Conservation (phyloP, 768 basidiomycete genomes). For the Favolaschia claudopus region DNA sequence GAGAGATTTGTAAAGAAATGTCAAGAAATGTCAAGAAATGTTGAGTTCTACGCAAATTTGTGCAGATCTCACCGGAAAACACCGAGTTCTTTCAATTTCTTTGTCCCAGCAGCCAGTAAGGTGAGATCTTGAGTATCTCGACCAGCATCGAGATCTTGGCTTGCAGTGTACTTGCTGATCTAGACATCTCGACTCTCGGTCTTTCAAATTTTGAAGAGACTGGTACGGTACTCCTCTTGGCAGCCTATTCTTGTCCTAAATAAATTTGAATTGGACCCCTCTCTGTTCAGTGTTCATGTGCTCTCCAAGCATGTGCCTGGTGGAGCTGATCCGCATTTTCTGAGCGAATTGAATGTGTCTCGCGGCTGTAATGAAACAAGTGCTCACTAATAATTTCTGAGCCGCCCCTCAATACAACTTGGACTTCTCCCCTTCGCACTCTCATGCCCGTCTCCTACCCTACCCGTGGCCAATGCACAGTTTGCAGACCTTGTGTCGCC, state of each 20-base stretch:
- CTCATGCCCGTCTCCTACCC: not conserved
- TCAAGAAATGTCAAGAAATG: not conserved
- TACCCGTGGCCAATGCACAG: not conserved
- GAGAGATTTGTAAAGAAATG: not conserved
- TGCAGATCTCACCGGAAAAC: too few relatives aligned
- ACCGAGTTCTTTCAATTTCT: too few relatives aligned
- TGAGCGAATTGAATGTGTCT: too few relatives aligned
- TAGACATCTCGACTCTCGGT: not conserved
- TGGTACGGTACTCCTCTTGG: too few relatives aligned
- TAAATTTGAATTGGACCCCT: too few relatives aligned
- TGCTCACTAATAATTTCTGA: too few relatives aligned
- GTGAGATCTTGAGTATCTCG: not conserved
- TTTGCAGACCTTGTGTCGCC: not conserved
- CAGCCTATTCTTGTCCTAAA: too few relatives aligned
- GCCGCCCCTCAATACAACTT: not conserved
- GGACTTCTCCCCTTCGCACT: not conserved
- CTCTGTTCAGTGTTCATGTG: too few relatives aligned
- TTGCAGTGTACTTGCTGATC: not conserved
- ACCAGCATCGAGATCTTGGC: not conserved
- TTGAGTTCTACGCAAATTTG: not conserved
- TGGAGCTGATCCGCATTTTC: too few relatives aligned
- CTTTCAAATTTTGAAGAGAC: not conserved
- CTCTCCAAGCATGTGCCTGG: too few relatives aligned
- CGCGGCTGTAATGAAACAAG: too few relatives aligned
- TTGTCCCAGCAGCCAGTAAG: too few relatives aligned